A percentile compares a stretch with the other conserved stretches of the same genome.
Conservation (phyloP, 2,329 filamentous ascomycete genomes). For the Aspergillus sp. region DNA sequence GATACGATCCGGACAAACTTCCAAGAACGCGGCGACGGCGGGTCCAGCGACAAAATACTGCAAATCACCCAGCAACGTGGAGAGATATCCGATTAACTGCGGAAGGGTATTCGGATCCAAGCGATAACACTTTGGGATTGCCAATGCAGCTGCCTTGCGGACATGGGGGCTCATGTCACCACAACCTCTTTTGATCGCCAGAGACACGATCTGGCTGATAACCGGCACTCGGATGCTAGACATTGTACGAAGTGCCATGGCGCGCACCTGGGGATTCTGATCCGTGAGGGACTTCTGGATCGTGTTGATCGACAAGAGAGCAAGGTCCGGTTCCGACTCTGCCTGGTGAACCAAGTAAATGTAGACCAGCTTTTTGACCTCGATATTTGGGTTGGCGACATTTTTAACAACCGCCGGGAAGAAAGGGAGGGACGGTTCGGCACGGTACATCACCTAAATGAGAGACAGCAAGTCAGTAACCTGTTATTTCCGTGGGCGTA, state of each 20-base stretch:
- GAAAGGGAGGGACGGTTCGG: conserved; percentile 81
- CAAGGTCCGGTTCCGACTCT: conserved; percentile 91
- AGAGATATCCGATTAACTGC: conserved; percentile 77
- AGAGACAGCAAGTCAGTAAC: conserved; percentile 11
- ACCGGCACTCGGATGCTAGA: conserved; percentile 94
- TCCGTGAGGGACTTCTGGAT: conserved; percentile 98
- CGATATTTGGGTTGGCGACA: conserved; percentile 85
- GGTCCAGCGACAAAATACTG: conserved; percentile 97
- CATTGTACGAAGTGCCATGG: conserved; percentile 93
- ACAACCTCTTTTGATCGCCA: conserved; percentile 90
- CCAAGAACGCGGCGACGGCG: conserved; percentile 81
- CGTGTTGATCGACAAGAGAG: conserved; percentile 93
- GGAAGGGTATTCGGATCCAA: conserved; percentile 82
- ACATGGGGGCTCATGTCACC: conserved; percentile 95
- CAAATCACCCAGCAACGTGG: conserved; percentile 75
- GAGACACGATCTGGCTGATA: conserved; percentile 93
- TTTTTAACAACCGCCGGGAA: conserved; percentile 99
- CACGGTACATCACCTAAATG: conserved; percentile 87
- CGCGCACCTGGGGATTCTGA: conserved; percentile 81
- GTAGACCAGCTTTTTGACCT: conserved; percentile 97
- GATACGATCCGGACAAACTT: conserved; percentile 80
- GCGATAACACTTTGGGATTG: conserved; percentile 92
- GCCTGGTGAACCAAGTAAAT: conserved; percentile 97
- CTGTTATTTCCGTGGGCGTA: neutral
- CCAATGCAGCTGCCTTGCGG: conserved; percentile 83